Base-by-base conservation (phyloP, 257 asterid genomes). In the Primulina huaijiensis region DNA sequence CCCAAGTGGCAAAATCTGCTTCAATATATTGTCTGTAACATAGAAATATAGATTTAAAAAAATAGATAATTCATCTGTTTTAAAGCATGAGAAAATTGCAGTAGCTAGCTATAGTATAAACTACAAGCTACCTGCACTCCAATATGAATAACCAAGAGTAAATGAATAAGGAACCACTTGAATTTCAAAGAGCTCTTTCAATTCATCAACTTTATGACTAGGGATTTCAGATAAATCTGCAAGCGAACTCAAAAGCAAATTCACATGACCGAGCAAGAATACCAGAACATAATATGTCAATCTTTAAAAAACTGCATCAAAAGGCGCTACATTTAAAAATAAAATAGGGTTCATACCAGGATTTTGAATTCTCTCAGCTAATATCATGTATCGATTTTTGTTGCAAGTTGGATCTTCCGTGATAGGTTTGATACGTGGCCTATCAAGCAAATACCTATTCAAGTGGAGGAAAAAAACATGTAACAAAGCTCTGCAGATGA, bases 151-250 rank as follows among this genome's bases (percentile, higher is more conserved):
- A 69, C 89, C 99, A 58, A 93, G 96, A 19, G 88, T 85, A 68
- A 90, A 25, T 0, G 88, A 83, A 84, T 93, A 76, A 2, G 97
- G 90, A 74, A 85, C 89, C 50, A 87, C 95, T 82, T 86, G 82
- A 78, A 86, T 79, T 76, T 89, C 89, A 73, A 86, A 89, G 59
- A 86, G 79, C 80, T 77, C 78, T 76, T 83, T 89, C 86, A 93
- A 35, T 74, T 90, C 85, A 72, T 86, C 90, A 60, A 90, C 83
- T 81, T 89, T 87, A 61, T 78, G 70, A 53, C 65, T 78, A 10
- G 97, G 96, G 60, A 93, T 84, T 64, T 81, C 92, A 33, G 96
- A 90, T 71, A 93, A 80, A 82, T 90, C 99, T 93, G 88, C 71
- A 67, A 43, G 53, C 16, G 65, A 65, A 17, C 43, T 57, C 68